Percentiles rank a stretch among this genome's conserved stretches.
Conservation (phyloP, 306 rosid genomes). For the Purshia tridentata region DNA sequence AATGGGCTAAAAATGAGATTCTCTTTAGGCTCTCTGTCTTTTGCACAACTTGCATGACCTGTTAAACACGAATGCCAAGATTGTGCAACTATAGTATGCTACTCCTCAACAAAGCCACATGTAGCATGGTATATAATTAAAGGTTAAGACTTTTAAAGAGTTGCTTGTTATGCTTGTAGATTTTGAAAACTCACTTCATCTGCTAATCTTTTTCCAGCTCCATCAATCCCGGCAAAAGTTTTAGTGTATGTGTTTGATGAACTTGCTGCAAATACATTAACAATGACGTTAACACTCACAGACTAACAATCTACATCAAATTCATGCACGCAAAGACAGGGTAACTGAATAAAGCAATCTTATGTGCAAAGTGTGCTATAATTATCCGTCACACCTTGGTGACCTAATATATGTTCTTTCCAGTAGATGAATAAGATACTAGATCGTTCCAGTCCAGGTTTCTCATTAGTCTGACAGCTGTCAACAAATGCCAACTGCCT, state of each 20-base stretch:
- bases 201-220: slow-evolving; percentile 91
- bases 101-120: slow-evolving; percentile 28
- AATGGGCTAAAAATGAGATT: slow-evolving; percentile 92
- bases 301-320: slow-evolving; percentile 15
- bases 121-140: slow-evolving; percentile 4
- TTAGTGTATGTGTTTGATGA: slow-evolving; percentile 74
- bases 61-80: slow-evolving; percentile 32
- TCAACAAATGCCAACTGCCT: neutral
- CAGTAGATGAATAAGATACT: neutral
- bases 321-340: slow-evolving; percentile 15
- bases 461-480: slow-evolving; percentile 8
- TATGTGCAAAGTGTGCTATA: slow-evolving; percentile 7
- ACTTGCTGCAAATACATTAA: slow-evolving; percentile 67
- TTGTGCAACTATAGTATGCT: slow-evolving; percentile 23
- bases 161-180: slow-evolving; percentile 30
- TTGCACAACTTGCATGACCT: slow-evolving; percentile 80
- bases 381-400: neutral
- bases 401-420: neutral
- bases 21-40: slow-evolving; percentile 67
- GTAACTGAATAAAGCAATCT: slow-evolving; percentile 14
- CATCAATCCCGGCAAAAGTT: slow-evolving; percentile 92
- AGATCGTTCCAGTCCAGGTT: slow-evolving; percentile 20
- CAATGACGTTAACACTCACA: slow-evolving; percentile 26
- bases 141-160: slow-evolving; percentile 23
- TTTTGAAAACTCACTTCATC: slow-evolving; percentile 69